Percentiles rank a stretch among this genome's conserved stretches.
These are phyloP conservation scores for Paraurostyla sp. DNA, from an alignment of 73 alveolate species.

Conservation along the genomic window DNA sequence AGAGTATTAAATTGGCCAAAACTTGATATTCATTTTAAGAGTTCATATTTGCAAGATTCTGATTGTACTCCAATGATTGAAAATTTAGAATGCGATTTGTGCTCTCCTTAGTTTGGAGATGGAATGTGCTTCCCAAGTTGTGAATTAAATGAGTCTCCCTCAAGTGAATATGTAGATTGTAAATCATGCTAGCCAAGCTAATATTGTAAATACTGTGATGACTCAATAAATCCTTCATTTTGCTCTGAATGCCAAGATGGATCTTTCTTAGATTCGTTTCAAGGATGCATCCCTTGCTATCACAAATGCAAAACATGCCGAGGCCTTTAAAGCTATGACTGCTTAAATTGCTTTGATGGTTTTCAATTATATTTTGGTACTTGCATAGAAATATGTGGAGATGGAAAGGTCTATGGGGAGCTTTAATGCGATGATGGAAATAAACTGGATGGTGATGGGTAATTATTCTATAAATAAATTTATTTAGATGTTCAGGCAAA, in stretches of 20 bases:
- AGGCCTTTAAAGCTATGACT: not conserved
- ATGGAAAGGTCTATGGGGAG: not conserved
- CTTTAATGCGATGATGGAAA: slow-evolving; percentile 7
- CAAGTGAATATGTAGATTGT: not conserved
- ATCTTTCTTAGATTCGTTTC: not conserved
- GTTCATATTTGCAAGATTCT: not conserved
- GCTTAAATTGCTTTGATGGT: not conserved
- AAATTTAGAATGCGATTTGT: not conserved
- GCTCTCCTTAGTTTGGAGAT: not conserved
- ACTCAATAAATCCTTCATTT: not conserved
- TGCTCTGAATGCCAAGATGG: not conserved
- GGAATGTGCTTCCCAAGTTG: slow-evolving; percentile 1
- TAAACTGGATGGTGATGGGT: not conserved
- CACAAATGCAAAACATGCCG: not conserved
- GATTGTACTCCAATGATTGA: not conserved
- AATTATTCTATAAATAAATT: not conserved
- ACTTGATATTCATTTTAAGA: not conserved
- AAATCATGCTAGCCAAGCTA: not conserved
- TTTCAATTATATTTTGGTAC: not conserved
- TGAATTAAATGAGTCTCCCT: not conserved
- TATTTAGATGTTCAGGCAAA: not conserved
- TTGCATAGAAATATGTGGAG: slow-evolving; percentile 15
- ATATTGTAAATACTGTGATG: not conserved
- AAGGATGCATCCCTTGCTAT: not conserved
- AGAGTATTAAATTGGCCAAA: not conserved